phyloP scores from a whole-genome alignment of 495 filamentous ascomycete species.

The Cudoniella acicularis region DNA sequence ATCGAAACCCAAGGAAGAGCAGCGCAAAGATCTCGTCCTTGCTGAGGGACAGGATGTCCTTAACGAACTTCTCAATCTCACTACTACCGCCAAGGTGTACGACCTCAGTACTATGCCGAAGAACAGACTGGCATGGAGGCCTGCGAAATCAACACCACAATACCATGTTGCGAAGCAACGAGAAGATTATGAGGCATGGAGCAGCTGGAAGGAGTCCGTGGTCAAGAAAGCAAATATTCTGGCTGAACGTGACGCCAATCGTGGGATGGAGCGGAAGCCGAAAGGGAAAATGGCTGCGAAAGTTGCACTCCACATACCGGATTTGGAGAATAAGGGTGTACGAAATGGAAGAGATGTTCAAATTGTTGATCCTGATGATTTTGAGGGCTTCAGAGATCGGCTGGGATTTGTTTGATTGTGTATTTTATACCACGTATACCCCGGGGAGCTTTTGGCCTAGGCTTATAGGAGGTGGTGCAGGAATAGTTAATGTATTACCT shows the following conservation, averaged over 20 bases:
- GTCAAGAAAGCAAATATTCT: constrained; percentile 35
- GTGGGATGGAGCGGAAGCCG: constrained; percentile 22
- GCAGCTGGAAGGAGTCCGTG: constrained; percentile 57
- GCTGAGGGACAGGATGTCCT: constrained; percentile 69
- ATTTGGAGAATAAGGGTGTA: constrained; percentile 31
- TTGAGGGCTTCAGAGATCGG: constrained; percentile 31
- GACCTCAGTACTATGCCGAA: constrained; percentile 46
- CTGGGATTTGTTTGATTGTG: constrained; percentile 28
- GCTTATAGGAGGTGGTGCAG: not conserved
- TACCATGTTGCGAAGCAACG: constrained; percentile 58
- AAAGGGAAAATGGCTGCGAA: constrained; percentile 40
- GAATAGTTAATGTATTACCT: too few species aligned
- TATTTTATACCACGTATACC: constrained; percentile 9
- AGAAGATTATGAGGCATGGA: constrained; percentile 58
- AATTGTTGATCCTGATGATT: constrained; percentile 35
- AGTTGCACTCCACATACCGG: constrained; percentile 43
- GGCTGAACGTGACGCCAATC: constrained; percentile 20
- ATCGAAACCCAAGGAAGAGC: constrained; percentile 44
- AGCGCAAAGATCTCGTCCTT: constrained; percentile 55
- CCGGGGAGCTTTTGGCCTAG: not conserved
- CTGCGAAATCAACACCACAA: constrained; percentile 51
- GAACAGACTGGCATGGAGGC: constrained; percentile 59
- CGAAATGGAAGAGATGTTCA: constrained; percentile 24
- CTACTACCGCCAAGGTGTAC: constrained; percentile 53
- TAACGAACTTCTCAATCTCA: constrained; percentile 65